phyloP scores from a whole-genome alignment of 23 red algal genomes.

The Chondrus crispus region DNA sequence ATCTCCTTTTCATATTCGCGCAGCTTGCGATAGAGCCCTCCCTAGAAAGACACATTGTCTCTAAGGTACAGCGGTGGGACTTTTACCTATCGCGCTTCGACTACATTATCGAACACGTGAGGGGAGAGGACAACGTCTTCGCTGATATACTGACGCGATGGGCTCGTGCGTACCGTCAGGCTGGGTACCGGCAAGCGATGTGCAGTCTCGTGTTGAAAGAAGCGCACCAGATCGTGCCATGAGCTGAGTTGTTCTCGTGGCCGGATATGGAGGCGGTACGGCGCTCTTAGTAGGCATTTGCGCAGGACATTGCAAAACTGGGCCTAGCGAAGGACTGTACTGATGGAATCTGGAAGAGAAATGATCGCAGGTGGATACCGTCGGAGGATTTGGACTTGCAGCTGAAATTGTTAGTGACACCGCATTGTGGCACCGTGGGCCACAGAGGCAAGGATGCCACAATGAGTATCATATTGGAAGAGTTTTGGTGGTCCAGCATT shows the following conservation, averaged over 20 bases:
- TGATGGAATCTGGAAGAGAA: too few species aligned
- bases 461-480: background rate
- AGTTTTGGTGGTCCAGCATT: slow-evolving; percentile 10
- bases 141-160: slow-evolving; percentile 24
- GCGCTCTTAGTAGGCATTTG: too few species aligned
- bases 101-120: slow-evolving; percentile 27
- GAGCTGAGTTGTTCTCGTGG: too few species aligned
- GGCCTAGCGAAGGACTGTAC: too few species aligned
- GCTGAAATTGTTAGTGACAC: slow-evolving; percentile 18
- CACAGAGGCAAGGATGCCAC: slow-evolving; percentile 29
- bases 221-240: too few species aligned
- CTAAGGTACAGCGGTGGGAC: slow-evolving; percentile 28
- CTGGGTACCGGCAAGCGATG: too few species aligned
- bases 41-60: background rate
- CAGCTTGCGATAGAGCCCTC: background rate
- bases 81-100: slow-evolving; percentile 27
- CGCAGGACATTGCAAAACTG: too few species aligned
- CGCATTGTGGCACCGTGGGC: slow-evolving; percentile 1
- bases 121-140: background rate
- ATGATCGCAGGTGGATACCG: too few species aligned
- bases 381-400: background rate
- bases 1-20: background rate
- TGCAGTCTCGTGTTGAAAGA: too few species aligned
- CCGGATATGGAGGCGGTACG: too few species aligned
- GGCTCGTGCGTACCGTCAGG: background rate